Evolutionary conservation across 2,329 filamentous ascomycete species (phyloP).

Genomic region (Sarocladium oryzae): DNA sequence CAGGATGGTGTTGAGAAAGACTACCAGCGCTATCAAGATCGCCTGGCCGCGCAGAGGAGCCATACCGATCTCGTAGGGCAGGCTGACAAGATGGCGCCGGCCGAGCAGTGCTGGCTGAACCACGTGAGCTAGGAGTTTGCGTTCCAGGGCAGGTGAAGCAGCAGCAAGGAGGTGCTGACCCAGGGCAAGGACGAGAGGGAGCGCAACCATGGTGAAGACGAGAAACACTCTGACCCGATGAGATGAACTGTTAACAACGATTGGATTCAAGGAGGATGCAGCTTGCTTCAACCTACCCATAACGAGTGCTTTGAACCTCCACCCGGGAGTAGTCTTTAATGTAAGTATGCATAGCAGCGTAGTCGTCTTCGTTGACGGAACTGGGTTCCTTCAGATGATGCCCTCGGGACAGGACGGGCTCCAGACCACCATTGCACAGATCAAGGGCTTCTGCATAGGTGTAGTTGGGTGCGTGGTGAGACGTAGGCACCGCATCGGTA

Average conservation of each 20-base stretch:
- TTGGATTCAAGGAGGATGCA: no score
- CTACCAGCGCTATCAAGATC: constrained; percentile 30
- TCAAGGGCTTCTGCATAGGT: constrained; percentile 12
- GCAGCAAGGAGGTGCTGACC: constrained; percentile 19
- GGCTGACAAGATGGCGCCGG: constrained; percentile 12
- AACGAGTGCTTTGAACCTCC: constrained; percentile 10
- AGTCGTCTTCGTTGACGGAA: constrained; percentile 3
- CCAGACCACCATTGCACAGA: neutral
- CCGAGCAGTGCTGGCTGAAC: constrained; percentile 15
- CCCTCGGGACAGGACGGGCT: neutral
- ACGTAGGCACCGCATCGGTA: constrained; percentile 13
- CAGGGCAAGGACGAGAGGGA: constrained; percentile 18
- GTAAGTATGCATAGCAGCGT: constrained; percentile 9
- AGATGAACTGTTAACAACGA: no score
- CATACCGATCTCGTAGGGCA: constrained; percentile 12
- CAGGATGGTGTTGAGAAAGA: constrained; percentile 27
- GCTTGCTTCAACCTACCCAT: constrained; percentile 11
- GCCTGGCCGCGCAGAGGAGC: constrained; percentile 30
- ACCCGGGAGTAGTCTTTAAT: constrained; percentile 11
- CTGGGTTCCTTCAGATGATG: neutral
- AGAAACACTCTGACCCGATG: neutral
- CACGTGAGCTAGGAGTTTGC: constrained; percentile 13
- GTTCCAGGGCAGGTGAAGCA: constrained; percentile 8
- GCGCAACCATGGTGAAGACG: constrained; percentile 1
- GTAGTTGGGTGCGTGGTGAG: constrained; percentile 10